Base-by-base conservation (phyloP, 495 filamentous ascomycete genomes). In the Neurospora tetrasperma region DNA sequence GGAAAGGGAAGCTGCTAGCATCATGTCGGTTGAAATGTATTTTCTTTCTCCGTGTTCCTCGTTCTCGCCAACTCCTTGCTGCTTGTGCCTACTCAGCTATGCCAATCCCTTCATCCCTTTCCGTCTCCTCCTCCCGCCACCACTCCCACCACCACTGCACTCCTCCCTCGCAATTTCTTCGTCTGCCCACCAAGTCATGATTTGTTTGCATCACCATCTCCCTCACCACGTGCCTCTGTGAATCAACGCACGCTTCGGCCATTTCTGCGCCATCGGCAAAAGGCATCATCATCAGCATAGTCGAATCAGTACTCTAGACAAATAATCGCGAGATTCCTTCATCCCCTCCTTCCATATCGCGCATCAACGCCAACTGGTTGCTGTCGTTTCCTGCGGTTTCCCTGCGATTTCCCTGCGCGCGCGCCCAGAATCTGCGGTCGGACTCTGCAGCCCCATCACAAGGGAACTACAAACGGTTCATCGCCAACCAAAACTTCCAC, bases 11-110 rank as follows among this genome's bases (percentile, higher is more conserved):
- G 54, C 27, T 35, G 54, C 54, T 62, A 62, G 54, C 54, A 62
- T 62, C 54, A 62, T 62, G 54, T 62, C 54, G 54, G 54, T 62
- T 62, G 54, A 62, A 62, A 62, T 62, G 54, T 62, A 62, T 62
- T 62, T 62, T 62, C 54, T 62, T 62, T 62, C 54, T 62, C 54
- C 54, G 54, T 62, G 54, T 35, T 18, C 54, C 54, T 62, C 54
- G 54, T 62, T 35, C 54, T 35, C 54, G 54, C 54, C 54, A 62
- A 35, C 54, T 62, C 27, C 44, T 46, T 46, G 27, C 48, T 59
- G 48, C 48, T 62, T 62, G 54, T 62, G 54, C 54, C 54, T 62
- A 12, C 54, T 62, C 54, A 62, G 54, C 54, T 16, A 62, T 62
- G 54, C 54, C 54, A 62, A 62, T 62, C 54, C 54, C 54, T 62